Evolutionary conservation across 2,329 filamentous ascomycete genomes (phyloP).

Genomic region (Fusarium newnesense): DNA sequence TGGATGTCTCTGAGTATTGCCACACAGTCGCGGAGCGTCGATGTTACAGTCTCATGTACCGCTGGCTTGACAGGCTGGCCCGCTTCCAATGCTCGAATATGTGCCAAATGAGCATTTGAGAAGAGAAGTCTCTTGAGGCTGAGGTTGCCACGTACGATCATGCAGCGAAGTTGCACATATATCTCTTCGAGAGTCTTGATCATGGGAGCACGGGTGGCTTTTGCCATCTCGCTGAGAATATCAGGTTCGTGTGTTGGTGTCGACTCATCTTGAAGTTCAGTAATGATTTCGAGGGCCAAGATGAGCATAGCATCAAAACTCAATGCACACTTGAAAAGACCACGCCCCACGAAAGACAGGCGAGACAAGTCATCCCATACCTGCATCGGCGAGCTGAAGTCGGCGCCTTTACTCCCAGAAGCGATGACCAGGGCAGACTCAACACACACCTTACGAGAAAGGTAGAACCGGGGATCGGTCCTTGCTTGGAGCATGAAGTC

Average conservation of each 20-base stretch:
- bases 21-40: conserved; percentile 35
- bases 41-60: conserved; percentile 36
- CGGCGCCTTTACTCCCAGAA: conserved; percentile 26
- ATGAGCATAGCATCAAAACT: conserved; percentile 42
- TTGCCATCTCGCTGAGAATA: conserved; percentile 40
- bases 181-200: conserved; percentile 33
- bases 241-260: conserved; percentile 31
- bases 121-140: conserved; percentile 42
- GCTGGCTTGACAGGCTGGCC: conserved; percentile 34
- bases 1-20: conserved; percentile 25
- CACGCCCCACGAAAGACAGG: conserved; percentile 40
- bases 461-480: conserved; percentile 39
- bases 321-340: conserved; percentile 42
- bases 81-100: conserved; percentile 40
- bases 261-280: conserved; percentile 40
- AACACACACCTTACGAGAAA: conserved; percentile 41
- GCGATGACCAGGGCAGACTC: conserved; percentile 41
- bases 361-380: conserved; percentile 39
- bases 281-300: conserved; percentile 38
- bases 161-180: conserved; percentile 31
- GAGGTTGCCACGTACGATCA: conserved; percentile 36
- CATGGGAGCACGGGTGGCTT: conserved; percentile 32
- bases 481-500: conserved; percentile 43
- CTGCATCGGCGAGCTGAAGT: conserved; percentile 23
- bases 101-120: conserved; percentile 35